phyloP scores from a whole-genome alignment of 371 early-diverging fungal genomes.

The Syncephalastrum contaminatum region DNA sequence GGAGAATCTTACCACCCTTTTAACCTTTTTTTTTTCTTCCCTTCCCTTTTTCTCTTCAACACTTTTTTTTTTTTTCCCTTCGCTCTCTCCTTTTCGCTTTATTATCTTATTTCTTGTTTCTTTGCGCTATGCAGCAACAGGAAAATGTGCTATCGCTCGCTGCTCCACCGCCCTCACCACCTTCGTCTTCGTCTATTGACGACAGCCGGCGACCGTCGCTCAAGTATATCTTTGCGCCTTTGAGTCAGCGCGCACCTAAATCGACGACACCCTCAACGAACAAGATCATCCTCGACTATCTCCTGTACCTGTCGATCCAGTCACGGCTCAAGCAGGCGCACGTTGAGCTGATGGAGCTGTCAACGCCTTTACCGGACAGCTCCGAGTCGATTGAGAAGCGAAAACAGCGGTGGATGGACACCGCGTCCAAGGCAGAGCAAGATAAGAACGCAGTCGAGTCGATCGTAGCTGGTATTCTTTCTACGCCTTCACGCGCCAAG shows the following conservation, averaged over 20 bases:
- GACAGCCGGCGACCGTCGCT: conserved; percentile 21
- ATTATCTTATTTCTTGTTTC: background rate
- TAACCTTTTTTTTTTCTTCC: background rate
- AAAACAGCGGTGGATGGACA: conserved; percentile 39
- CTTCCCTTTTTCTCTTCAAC: conserved; percentile 2
- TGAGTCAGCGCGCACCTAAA: conserved; percentile 13
- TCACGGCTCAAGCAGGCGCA: conserved; percentile 56
- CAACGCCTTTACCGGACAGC: conserved; percentile 23
- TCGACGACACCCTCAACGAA: conserved; percentile 50
- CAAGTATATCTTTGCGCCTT: conserved; percentile 29
- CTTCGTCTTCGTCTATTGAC: background rate
- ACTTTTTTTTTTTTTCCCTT: conserved; percentile 3
- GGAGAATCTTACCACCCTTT: background rate
- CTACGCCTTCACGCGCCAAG: conserved; percentile 36
- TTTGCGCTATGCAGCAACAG: conserved; percentile 10
- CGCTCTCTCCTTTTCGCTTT: background rate
- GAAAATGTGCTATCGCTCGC: conserved; percentile 1
- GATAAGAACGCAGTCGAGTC: conserved; percentile 55
- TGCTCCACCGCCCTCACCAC: conserved; percentile 3
- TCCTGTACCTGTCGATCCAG: conserved; percentile 61
- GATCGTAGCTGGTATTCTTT: conserved; percentile 53
- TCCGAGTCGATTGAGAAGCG: conserved; percentile 23
- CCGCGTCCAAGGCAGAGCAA: conserved; percentile 39
- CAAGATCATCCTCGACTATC: conserved; percentile 62
- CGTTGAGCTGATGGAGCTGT: conserved; percentile 42